Evolutionary conservation across 345 rosid genomes (phyloP).

Genomic region (Hevea brasiliensis): DNA sequence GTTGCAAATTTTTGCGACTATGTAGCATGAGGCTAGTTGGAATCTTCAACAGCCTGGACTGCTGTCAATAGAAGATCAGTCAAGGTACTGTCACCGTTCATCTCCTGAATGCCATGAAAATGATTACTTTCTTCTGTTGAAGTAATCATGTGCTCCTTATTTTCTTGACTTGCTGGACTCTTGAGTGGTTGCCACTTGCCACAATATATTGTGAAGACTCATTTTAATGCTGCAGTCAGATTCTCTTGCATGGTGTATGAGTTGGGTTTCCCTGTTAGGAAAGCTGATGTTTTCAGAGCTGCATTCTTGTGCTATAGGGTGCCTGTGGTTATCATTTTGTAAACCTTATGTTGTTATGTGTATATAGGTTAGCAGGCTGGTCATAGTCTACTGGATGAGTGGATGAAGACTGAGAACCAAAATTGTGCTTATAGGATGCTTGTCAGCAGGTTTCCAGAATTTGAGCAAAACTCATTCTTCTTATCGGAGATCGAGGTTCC

Average conservation of each 20-base stretch:
- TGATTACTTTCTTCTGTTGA: background rate
- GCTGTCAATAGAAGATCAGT: background rate
- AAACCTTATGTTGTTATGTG: too few relatives aligned
- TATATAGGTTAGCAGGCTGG: too few relatives aligned
- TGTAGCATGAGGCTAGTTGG: constrained; percentile 1
- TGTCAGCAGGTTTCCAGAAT: too few relatives aligned
- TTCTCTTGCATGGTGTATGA: background rate
- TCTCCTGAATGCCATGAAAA: background rate
- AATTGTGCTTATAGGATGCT: background rate
- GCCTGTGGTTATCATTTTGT: too few relatives aligned
- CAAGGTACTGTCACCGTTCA: background rate
- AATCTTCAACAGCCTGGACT: constrained; percentile 3
- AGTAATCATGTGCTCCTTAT: background rate
- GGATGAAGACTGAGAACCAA: background rate
- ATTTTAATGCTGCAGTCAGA: background rate
- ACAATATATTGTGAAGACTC: background rate
- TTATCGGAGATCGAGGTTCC: too few relatives aligned
- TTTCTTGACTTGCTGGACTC: background rate
- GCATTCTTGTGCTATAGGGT: background rate
- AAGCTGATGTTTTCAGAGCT: background rate
- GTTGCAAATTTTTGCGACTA: background rate
- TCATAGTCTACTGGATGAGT: background rate
- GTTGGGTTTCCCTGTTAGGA: background rate
- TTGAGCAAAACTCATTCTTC: too few relatives aligned
- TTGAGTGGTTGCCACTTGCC: background rate